Evolutionary conservation across 257 asterid species (phyloP), one percentile per base, ranked within the genome.

Genomic region (Solanum paucissectum): DNA sequence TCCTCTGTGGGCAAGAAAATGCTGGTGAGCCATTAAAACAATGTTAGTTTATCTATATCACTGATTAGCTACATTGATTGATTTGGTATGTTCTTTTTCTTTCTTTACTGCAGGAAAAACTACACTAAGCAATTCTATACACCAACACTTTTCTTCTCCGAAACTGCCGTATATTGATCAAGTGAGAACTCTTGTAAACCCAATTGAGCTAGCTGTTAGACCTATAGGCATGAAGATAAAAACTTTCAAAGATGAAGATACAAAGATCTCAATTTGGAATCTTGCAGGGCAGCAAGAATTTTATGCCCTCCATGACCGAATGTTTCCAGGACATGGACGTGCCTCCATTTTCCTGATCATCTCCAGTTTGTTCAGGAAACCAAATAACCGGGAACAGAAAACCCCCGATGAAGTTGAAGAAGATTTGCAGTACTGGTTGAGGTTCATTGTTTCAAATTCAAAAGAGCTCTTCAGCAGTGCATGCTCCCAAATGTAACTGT

Each of bases 301-400:
- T 49, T 95, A 88, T 82, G 90, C 96, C 3, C 91, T 94, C 68
- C 98, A 95, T 32, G 96, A 96, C 89, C 93, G 94, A 87, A 93
- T 95, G 96, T 95, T 95, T 84, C 98, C 99, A 0, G 99, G 98
- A 58, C 94, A 92, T 60, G 96, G 98, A 52, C 89, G 97, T n/a
- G 95, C 98, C 60, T 93, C 97, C 7, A 66, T 89, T 74, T 96
- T 95, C 89, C 89, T 95, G 37, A 88, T 96, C 86, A 38, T 93
- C 82, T 88, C 92, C 87, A 94, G 98, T 93, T 89, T 96, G 88
- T 95, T 90, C 90, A 90, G 89, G 90, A 92, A 92, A 73, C 95
- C 95, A 0, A 92, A 87, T 92, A 95, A 95, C 34, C 87, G 92
- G 85, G 96, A 96, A 88, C 94, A 64, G 2, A 96, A 94, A 88